Percentiles rank a stretch among this genome's conserved stretches.
These are phyloP conservation scores for Serpula lacrymans DNA, from an alignment of 768 basidiomycete genomes.

Conservation along the genomic window DNA sequence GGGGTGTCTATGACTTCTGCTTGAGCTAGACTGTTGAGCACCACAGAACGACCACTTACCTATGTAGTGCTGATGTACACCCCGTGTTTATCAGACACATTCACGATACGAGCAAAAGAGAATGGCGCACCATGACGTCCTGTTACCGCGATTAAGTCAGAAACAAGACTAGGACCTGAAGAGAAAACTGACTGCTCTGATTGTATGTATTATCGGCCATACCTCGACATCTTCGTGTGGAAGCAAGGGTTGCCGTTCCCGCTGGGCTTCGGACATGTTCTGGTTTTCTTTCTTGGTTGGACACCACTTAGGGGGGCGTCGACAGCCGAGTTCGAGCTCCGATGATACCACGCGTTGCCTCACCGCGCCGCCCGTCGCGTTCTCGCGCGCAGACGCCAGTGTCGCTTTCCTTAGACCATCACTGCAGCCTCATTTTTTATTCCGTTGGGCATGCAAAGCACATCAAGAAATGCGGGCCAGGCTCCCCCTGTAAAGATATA, in stretches of 20 bases:
- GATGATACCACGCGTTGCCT: slow-evolving; percentile 23
- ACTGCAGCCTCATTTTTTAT: slow-evolving; percentile 7
- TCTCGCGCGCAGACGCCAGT: slow-evolving; percentile 18
- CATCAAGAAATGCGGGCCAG: slow-evolving; percentile 29
- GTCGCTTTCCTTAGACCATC: slow-evolving; percentile 24
- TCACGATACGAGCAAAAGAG: slow-evolving; percentile 1
- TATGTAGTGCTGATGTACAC: slow-evolving; percentile 58
- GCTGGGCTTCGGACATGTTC: slow-evolving; percentile 14
- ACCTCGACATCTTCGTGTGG: slow-evolving; percentile 59
- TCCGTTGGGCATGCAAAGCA: slow-evolving; percentile 29
- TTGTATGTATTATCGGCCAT: slow-evolving; percentile 80
- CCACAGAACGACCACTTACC: slow-evolving; percentile 41
- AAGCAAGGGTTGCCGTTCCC: slow-evolving; percentile 38
- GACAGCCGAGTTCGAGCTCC: slow-evolving; percentile 29
- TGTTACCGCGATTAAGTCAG: slow-evolving; percentile 31
- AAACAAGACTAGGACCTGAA: slow-evolving; percentile 9
- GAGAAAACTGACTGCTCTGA: slow-evolving; percentile 50
- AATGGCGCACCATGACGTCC: slow-evolving; percentile 57
- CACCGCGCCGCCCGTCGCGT: slow-evolving; percentile 25
- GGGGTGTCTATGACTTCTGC: slow-evolving; percentile 78
- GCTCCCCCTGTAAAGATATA: slow-evolving; percentile 75
- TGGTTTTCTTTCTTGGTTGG: too few species aligned
- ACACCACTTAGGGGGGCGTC: neutral
- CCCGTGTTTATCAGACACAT: slow-evolving; percentile 6
- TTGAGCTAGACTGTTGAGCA: too few species aligned